Conservation (phyloP, 305 asterid genomes). For the Fraxinus nigra region DNA sequence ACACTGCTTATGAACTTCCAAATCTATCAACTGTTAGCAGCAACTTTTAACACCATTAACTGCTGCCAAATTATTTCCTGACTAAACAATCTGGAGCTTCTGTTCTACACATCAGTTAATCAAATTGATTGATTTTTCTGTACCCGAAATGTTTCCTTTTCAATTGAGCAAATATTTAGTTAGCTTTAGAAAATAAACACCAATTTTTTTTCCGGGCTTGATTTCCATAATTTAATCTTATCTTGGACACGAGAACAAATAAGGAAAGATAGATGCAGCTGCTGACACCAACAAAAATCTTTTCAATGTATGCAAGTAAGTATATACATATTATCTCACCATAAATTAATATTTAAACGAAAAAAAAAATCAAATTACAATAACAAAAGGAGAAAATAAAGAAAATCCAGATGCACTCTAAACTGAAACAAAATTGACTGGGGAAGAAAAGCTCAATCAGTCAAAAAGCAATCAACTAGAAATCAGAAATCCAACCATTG, state of each 20-base stretch:
- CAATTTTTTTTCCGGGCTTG: not conserved
- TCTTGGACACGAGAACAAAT: not conserved
- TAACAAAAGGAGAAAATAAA: not conserved
- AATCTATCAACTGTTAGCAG: not conserved
- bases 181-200: slow-evolving; percentile 1
- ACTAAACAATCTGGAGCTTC: not conserved
- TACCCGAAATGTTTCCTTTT: not conserved
- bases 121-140: slow-evolving; percentile 1
- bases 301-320: not conserved
- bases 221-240: not conserved
- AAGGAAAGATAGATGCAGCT: not conserved
- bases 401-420: not conserved
- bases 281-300: not conserved
- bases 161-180: not conserved
- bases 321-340: not conserved
- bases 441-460: slow-evolving; percentile 11
- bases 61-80: slow-evolving; percentile 4
- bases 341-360: not conserved
- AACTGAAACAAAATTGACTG: slow-evolving; percentile 14
- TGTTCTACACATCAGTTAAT: not conserved
- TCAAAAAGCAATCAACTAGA: slow-evolving; percentile 20
- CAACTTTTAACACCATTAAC: not conserved
- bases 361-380: slow-evolving; percentile 6
- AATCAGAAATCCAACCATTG: slow-evolving; percentile 24
- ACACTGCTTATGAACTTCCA: not conserved